phyloP scores from a whole-genome alignment of 2,329 filamentous ascomycete genomes.

The Thelonectria olida region DNA sequence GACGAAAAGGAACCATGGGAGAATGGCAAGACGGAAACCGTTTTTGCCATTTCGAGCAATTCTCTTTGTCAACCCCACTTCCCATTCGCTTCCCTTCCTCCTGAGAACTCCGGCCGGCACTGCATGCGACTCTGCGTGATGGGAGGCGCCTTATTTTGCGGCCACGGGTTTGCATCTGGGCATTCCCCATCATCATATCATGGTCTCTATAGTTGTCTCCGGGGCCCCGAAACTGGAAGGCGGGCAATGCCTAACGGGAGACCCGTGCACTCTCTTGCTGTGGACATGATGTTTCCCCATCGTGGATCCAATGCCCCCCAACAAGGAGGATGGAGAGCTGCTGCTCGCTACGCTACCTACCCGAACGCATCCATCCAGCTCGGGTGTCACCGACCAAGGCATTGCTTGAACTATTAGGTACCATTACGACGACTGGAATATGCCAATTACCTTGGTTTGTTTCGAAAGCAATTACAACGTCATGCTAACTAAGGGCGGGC shows the following conservation, averaged over 20 bases:
- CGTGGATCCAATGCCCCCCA: too few species aligned
- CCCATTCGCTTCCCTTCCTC: constrained; percentile 10
- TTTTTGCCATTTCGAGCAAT: neutral
- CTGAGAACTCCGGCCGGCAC: constrained; percentile 19
- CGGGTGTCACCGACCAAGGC: too few species aligned
- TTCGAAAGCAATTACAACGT: neutral
- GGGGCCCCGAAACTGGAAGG: constrained; percentile 14
- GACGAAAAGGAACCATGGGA: constrained; percentile 5
- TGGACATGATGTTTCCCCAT: constrained; percentile 6
- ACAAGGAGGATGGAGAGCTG: neutral
- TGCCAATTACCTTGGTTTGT: too few species aligned
- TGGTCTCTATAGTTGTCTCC: neutral
- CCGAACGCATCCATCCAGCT: too few species aligned
- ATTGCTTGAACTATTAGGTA: too few species aligned
- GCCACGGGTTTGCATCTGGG: constrained; percentile 10
- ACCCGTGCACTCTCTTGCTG: neutral
- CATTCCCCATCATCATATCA: constrained; percentile 19
- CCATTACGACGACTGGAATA: too few species aligned
- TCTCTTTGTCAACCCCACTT: neutral
- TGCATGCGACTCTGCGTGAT: constrained; percentile 12
- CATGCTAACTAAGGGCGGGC: constrained; percentile 8
- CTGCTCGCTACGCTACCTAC: neutral
- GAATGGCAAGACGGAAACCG: constrained; percentile 4
- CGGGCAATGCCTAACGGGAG: neutral
- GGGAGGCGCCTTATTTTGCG: neutral